A percentile compares a stretch with the other conserved stretches of the same genome.
These are phyloP conservation scores for Coniella vitis DNA, from an alignment of 2,329 filamentous ascomycete genomes.

Conservation along the genomic window DNA sequence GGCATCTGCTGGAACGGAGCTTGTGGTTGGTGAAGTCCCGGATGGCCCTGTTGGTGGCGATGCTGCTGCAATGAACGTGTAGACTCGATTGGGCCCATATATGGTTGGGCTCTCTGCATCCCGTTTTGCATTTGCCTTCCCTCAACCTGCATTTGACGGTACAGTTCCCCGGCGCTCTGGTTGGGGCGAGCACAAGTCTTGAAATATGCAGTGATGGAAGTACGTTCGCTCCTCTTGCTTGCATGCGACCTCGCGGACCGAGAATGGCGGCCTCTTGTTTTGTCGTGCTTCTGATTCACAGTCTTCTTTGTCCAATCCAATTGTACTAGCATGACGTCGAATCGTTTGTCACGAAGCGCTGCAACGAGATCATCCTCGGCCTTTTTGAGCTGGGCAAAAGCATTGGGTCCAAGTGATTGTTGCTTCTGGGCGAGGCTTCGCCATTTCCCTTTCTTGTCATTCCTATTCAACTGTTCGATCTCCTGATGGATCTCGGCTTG, in stretches of 20 bases:
- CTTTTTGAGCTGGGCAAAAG: constrained; percentile 37
- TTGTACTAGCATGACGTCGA: constrained; percentile 36
- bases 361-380: constrained; percentile 28
- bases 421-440: constrained; percentile 9
- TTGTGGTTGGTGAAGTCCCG: no score
- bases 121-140: neutral
- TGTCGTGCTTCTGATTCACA: constrained; percentile 3
- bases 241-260: constrained; percentile 20
- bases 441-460: constrained; percentile 30
- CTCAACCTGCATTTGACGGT: constrained; percentile 5
- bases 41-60: no score
- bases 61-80: no score
- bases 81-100: no score
- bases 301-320: constrained; percentile 32
- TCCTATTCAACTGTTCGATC: constrained; percentile 31
- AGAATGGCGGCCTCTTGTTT: constrained; percentile 5
- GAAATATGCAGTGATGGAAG: constrained; percentile 40
- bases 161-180: constrained; percentile 8
- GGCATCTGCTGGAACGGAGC: no score
- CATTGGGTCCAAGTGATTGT: constrained; percentile 24
- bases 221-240: constrained; percentile 29
- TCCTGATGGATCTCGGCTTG: constrained; percentile 30
- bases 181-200: constrained; percentile 30
- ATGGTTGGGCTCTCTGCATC: neutral
- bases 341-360: constrained; percentile 32